Conservation (phyloP, 306 rosid genomes). For the Acmispon strigosus region DNA sequence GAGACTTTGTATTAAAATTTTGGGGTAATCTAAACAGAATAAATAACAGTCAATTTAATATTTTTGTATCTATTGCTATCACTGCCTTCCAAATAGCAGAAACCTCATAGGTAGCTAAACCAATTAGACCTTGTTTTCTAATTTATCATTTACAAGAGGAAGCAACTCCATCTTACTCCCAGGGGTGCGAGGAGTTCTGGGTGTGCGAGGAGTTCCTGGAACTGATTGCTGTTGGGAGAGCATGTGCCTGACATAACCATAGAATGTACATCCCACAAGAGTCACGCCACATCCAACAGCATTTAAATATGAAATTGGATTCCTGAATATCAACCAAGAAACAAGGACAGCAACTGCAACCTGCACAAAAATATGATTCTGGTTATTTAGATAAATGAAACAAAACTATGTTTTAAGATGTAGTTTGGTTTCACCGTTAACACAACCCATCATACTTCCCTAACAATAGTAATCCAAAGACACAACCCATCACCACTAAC, state of each 20-base stretch:
- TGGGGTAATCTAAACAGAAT: constrained; percentile 22
- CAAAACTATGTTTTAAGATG: background rate
- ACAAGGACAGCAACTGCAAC: constrained; percentile 96
- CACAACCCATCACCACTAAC: background rate
- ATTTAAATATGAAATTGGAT: constrained; percentile 77
- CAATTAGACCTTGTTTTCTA: constrained; percentile 68
- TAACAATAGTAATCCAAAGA: background rate
- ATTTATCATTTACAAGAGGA: constrained; percentile 94
- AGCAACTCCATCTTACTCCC: constrained; percentile 71
- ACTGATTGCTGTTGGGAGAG: constrained; percentile 74
- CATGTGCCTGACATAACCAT: constrained; percentile 79
- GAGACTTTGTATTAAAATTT: constrained; percentile 17
- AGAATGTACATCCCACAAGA: constrained; percentile 90
- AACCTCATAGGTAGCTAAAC: constrained; percentile 15
- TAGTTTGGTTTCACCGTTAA: background rate
- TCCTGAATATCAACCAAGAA: constrained; percentile 88
- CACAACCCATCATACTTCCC: background rate
- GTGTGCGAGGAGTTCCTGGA: constrained; percentile 75
- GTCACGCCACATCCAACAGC: constrained; percentile 83
- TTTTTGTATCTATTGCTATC: constrained; percentile 34
- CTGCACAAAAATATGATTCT: constrained; percentile 32
- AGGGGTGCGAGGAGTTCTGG: constrained; percentile 50
- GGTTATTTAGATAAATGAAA: background rate
- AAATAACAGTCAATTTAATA: constrained; percentile 23
- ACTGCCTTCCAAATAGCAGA: constrained; percentile 22